Evolutionary conservation across 2,329 filamentous ascomycete species (phyloP).

Genomic region (Zymoseptoria passerinii): DNA sequence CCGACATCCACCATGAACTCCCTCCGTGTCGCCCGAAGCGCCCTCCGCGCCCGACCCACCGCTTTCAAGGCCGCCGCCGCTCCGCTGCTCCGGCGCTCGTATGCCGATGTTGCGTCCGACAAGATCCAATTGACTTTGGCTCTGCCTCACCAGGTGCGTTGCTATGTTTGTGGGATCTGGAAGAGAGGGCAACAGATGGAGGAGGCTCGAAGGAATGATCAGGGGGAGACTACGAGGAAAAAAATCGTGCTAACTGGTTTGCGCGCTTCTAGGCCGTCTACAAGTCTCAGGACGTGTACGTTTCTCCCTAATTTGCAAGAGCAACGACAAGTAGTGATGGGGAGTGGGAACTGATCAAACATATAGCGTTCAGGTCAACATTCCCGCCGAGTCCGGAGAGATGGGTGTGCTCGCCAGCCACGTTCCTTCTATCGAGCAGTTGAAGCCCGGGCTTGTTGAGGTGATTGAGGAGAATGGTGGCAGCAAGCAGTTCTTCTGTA

Average conservation of each 20-base stretch:
- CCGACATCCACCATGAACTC: constrained; percentile 66
- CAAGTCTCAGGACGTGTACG: constrained; percentile 64
- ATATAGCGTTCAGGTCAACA: constrained; percentile 89
- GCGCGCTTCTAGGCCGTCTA: constrained; percentile 51
- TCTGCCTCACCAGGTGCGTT: constrained; percentile 92
- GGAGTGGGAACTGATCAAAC: constrained; percentile 16
- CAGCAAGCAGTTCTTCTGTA: constrained; percentile 98
- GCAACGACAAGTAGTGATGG: not conserved
- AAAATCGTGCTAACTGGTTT: constrained; percentile 14
- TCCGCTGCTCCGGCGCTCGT: constrained; percentile 80
- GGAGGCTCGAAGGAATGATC: not conserved
- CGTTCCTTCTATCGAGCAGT: constrained; percentile 96
- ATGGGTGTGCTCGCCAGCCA: constrained; percentile 99
- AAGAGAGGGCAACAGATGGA: not conserved
- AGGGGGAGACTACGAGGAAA: not conserved
- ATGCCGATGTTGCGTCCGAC: constrained; percentile 54
- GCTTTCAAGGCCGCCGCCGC: constrained; percentile 54
- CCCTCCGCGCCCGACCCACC: constrained; percentile 73
- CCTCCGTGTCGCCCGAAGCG: constrained; percentile 82
- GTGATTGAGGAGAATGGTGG: constrained; percentile 84
- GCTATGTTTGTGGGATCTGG: not conserved
- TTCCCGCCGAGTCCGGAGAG: constrained; percentile 93
- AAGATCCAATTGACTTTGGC: constrained; percentile 94
- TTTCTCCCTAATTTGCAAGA: constrained; percentile 20
- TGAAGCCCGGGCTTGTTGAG: constrained; percentile 93